Evolutionary conservation across 352 stramenopile genomes (phyloP), one percentile per base, ranked within the genome.

Genomic region (Phytophthora ohioensis): DNA sequence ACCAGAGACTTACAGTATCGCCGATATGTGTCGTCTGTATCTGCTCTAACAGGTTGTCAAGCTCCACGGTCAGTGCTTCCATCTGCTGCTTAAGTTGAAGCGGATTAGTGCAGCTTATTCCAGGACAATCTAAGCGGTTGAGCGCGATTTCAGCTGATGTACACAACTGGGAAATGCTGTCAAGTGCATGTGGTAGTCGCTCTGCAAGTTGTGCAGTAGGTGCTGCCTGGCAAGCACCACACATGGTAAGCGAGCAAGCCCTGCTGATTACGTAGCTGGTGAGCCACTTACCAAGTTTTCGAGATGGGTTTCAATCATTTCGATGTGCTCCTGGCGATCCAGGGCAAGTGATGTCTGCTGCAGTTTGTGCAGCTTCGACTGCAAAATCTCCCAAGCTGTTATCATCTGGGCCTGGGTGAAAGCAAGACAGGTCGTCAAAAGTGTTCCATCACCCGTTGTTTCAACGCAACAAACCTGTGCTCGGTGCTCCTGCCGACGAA

Each of bases 281-380:
- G 6, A 27, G 1, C 21, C 30, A 46, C 53, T 15, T 63, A 82
- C 72, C 67, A 88, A 72, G 17, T 82, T 64, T 5, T 51, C 13
- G 0, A 85, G 10, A 38, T 79, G 67, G 5, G 59, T 38, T 30
- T 90, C 73, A 3, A 82, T 12, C 1, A 53, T 36, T 5, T 64
- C 42, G 0, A 67, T 51, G 32, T 86, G 72, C 17, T 67, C 43
- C 49, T 91, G 80, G 0, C 69, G 67, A 41, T 90, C 78, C 9
- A 89, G 54, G 11, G 67, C 70, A 31, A 86, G 52, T 4, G 58
- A 67, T 45, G 69, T 78, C 38, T 87, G 71, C n/a, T 89, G 69
- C 2, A 90, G 51, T 47, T 89, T 74, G 12, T 87, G 69, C 2
- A 90, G 47, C 55, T 90, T 91, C 3, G 78, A 79, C 35, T 87